Conservation (phyloP, 805 yeast genomes). For the Sugiyamaella valdiviana region DNA sequence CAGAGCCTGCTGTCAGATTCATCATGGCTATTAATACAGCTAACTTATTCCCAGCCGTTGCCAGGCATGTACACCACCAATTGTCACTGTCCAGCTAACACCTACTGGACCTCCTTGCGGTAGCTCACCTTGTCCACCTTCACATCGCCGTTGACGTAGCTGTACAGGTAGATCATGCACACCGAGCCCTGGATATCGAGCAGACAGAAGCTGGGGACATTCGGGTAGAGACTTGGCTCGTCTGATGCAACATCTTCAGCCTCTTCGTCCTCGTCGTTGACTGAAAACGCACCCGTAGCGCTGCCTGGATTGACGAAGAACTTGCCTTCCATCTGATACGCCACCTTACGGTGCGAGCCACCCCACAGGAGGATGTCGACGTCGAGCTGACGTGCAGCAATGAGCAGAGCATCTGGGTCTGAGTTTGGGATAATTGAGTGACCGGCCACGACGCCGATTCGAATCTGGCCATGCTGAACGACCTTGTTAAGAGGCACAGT, state of each 20-base stretch:
- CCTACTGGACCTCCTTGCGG: conserved; percentile 37
- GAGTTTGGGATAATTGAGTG: conserved; percentile 75
- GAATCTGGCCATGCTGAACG: conserved; percentile 61
- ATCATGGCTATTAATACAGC: too few species aligned
- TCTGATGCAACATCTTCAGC: not conserved
- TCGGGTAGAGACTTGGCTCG: conserved; percentile 5
- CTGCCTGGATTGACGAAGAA: conserved; percentile 96
- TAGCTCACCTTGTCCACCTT: conserved; percentile 83
- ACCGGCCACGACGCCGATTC: conserved; percentile 82
- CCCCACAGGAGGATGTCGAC: conserved; percentile 91
- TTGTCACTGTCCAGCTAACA: not conserved
- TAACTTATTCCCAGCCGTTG: too few species aligned
- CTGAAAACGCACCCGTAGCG: conserved; percentile 83
- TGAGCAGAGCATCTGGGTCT: conserved; percentile 77
- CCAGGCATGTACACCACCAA: too few species aligned
- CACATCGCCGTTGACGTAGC: conserved; percentile 71
- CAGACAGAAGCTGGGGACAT: conserved; percentile 74
- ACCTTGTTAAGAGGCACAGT: conserved; percentile 57
- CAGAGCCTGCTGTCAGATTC: too few species aligned
- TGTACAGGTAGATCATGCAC: conserved; percentile 80
- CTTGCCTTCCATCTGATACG: conserved; percentile 85
- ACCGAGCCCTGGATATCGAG: conserved; percentile 75
- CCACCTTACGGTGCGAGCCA: conserved; percentile 88
- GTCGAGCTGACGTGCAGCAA: conserved; percentile 82
- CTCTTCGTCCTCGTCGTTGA: conserved; percentile 43